Evolutionary conservation across 495 filamentous ascomycete genomes (phyloP), one percentile per base, ranked within the genome.

Genomic region (Penicillium coffeae): DNA sequence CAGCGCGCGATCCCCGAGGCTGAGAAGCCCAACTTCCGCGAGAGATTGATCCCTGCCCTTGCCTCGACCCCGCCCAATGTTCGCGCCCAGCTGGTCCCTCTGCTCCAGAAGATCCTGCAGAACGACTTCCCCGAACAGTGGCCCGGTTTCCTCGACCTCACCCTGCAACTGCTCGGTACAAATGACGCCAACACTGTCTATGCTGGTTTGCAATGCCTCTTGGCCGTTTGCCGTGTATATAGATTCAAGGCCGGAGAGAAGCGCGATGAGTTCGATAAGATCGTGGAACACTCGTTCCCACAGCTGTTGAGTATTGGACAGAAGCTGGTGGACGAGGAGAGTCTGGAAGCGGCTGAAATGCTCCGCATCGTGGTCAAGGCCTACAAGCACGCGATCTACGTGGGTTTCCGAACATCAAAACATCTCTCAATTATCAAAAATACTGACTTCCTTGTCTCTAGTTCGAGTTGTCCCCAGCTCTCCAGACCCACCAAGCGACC

Each of bases 381-480:
- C 6, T 97, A 91, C 68, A 98, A 98, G 72, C 94, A 98, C 70
- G 88, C 92, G 33, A 94, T 92, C 48, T 98, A 91, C 74, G 91
- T 96, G 74, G 45, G 89, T 47, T 38, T 48, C 38, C 19, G 33
- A 18, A 18, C n/a, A 8, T 15, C 19, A 9, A 10, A 18, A 27
- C 13, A 34, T 10, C 15, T 19, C 18, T 16, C 6, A 16, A 14
- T 2, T 6, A 4, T 15, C 37, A 38, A 48, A 50, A 27, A 50
- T 42, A 52, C 54, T 64, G 51, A 64, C 57, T 34, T 3, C 20
- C n/a, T 30, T 18, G 27, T 16, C 14, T 54, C 47, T 76, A 85
- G 91, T 91, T 96, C 56, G 94, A 97, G 56, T 80, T 98, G 32
- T 86, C 87, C 16, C 73, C 79, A 19, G 80, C 79, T 60, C 75